A percentile compares a stretch with the other conserved stretches of the same genome.
These are phyloP conservation scores for Bromus sterilis DNA, from an alignment of 176 grass and related monocot genomes.

Conservation along the genomic window DNA sequence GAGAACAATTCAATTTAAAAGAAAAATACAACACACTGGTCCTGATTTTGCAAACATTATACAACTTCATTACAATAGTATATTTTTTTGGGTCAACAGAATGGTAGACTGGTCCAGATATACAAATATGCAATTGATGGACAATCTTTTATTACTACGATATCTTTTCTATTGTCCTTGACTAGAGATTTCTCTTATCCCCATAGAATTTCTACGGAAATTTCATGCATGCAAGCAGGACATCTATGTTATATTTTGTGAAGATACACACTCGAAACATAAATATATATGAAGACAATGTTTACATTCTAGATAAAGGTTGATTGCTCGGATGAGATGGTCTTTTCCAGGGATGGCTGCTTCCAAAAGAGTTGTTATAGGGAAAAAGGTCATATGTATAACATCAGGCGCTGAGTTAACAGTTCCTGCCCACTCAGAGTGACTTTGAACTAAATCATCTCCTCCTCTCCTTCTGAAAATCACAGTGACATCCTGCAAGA, in stretches of 20 bases:
- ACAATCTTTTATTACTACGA: neutral
- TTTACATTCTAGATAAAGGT: conserved; percentile 79
- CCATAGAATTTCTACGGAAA: neutral
- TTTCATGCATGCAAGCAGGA: neutral
- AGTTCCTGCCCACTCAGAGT: conserved; percentile 46
- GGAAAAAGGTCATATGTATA: conserved; percentile 58
- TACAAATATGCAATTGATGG: neutral
- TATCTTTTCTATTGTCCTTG: neutral
- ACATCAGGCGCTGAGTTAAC: conserved; percentile 48
- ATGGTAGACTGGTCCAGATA: neutral
- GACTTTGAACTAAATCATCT: conserved; percentile 56
- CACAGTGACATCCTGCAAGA: conserved; percentile 68
- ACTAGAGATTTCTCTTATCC: neutral
- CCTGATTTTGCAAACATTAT: neutral
- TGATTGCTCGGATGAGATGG: conserved; percentile 46
- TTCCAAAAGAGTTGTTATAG: conserved; percentile 51
- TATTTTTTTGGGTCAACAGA: neutral
- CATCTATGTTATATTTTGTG: neutral
- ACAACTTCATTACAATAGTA: neutral
- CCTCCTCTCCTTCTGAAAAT: conserved; percentile 74
- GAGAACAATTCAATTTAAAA: neutral
- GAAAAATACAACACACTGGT: neutral
- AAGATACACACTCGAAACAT: neutral
- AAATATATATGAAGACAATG: neutral
- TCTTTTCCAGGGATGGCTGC: conserved; percentile 41